Percentiles rank a stretch among this genome's conserved stretches.
Evolutionary conservation across 106 monocot species (phyloP).

Genomic region (Dioscorea alata): DNA sequence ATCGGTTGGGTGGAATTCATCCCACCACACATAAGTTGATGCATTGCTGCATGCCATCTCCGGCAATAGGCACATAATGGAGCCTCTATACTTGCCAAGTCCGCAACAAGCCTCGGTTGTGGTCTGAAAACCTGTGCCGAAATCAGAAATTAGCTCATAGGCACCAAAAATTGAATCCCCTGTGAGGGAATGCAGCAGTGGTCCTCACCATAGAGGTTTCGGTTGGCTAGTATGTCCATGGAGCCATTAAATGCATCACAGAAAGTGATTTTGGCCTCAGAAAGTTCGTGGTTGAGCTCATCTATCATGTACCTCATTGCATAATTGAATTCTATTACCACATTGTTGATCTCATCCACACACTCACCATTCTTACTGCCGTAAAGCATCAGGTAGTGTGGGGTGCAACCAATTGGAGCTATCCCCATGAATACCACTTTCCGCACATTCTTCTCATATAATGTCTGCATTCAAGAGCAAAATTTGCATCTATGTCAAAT

Average conservation of each 20-base stretch:
- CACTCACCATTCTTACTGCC: slow-evolving; percentile 42
- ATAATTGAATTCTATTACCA: slow-evolving; percentile 57
- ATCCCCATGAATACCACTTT: slow-evolving; percentile 78
- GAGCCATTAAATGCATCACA: slow-evolving; percentile 77
- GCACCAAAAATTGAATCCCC: too few species aligned
- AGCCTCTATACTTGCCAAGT: slow-evolving; percentile 49
- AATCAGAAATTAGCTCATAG: not conserved
- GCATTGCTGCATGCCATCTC: slow-evolving; percentile 70
- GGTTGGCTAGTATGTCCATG: slow-evolving; percentile 60
- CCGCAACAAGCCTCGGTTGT: slow-evolving; percentile 77
- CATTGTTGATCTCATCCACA: slow-evolving; percentile 54
- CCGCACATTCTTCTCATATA: slow-evolving; percentile 54
- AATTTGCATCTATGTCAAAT: not conserved
- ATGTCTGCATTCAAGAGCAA: slow-evolving; percentile 29
- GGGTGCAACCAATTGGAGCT: slow-evolving; percentile 75
- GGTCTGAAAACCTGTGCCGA: slow-evolving; percentile 50
- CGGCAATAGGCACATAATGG: slow-evolving; percentile 59
- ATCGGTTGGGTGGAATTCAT: slow-evolving; percentile 80
- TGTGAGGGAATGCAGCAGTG: not conserved
- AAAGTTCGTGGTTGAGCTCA: slow-evolving; percentile 39
- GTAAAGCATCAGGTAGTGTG: slow-evolving; percentile 62
- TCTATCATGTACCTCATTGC: slow-evolving; percentile 51
- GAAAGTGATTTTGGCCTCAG: slow-evolving; percentile 35
- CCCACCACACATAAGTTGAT: slow-evolving; percentile 81
- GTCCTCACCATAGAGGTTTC: slow-evolving; percentile 38